Evolutionary conservation across 306 rosid species (phyloP).

Genomic region (Coriaria nepalensis): DNA sequence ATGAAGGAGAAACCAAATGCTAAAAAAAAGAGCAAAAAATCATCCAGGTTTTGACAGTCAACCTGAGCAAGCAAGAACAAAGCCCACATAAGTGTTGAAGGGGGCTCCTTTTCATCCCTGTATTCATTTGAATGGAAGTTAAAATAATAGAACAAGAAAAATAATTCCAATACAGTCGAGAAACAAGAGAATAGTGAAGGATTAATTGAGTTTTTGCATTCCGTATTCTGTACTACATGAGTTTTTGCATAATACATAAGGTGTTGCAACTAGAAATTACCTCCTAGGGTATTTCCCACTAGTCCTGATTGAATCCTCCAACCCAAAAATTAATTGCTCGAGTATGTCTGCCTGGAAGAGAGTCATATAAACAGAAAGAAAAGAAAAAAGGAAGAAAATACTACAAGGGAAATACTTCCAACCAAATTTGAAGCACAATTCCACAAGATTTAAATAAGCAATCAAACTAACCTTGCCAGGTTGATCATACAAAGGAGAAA

Average conservation of each 20-base stretch:
- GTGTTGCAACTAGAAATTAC: slow-evolving; percentile 23
- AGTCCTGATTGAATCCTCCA: slow-evolving; percentile 57
- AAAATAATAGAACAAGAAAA: slow-evolving; percentile 12
- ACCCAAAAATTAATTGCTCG: slow-evolving; percentile 68
- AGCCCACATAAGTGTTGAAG: slow-evolving; percentile 92
- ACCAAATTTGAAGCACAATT: slow-evolving; percentile 1
- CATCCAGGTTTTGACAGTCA: slow-evolving; percentile 11
- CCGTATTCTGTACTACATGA: not conserved
- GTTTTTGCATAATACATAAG: slow-evolving; percentile 2
- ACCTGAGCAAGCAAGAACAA: slow-evolving; percentile 95
- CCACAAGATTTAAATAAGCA: slow-evolving; percentile 5
- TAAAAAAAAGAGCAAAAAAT: slow-evolving; percentile 2
- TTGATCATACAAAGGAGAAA: slow-evolving; percentile 81
- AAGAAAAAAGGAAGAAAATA: too few relatives aligned
- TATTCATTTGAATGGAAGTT: slow-evolving; percentile 11
- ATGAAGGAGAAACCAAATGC: slow-evolving; percentile 2
- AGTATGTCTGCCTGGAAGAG: slow-evolving; percentile 78
- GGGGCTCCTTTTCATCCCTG: slow-evolving; percentile 76
- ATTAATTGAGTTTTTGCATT: too few relatives aligned
- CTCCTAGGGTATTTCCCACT: slow-evolving; percentile 68
- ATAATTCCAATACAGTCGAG: slow-evolving; percentile 9
- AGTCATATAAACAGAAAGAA: slow-evolving; percentile 7
- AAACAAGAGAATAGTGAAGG: too few relatives aligned
- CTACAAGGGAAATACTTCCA: slow-evolving; percentile 3
- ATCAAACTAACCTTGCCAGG: slow-evolving; percentile 65